A percentile compares a stretch with the other conserved stretches of the same genome.
These are phyloP conservation scores for Salix dunnii DNA, from an alignment of 345 rosid genomes.

Conservation along the genomic window DNA sequence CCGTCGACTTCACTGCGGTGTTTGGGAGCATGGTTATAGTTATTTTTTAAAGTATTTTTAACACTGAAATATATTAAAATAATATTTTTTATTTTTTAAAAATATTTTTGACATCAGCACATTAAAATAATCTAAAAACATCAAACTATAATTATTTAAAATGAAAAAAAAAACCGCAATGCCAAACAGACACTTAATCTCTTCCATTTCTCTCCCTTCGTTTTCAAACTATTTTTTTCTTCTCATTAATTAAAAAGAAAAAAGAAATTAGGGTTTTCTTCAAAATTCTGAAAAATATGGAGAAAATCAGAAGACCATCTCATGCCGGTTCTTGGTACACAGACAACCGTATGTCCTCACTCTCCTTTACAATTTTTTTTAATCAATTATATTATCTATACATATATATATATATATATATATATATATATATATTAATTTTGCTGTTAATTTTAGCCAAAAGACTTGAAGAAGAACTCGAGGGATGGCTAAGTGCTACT, in stretches of 20 bases:
- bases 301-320: conserved; percentile 27
- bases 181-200: no score
- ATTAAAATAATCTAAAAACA: no score
- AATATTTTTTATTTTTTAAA: no score
- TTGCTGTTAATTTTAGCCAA: conserved; percentile 42
- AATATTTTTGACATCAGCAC: no score
- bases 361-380: not conserved
- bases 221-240: not conserved
- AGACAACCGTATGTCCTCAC: conserved; percentile 22
- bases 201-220: not conserved
- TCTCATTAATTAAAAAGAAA: not conserved
- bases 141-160: no score
- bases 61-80: no score
- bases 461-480: conserved; percentile 66
- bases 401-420: no score
- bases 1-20: not conserved
- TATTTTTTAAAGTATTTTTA: no score
- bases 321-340: conserved; percentile 38
- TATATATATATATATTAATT: not conserved
- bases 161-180: no score
- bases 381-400: not conserved
- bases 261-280: not conserved
- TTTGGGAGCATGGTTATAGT: no score
- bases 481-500: conserved; percentile 72
- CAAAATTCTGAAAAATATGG: conserved; percentile 5